These are phyloP conservation scores for Myriangium duriaei DNA, from an alignment of 2,329 filamentous ascomycete genomes.

Conservation along the genomic window DNA sequence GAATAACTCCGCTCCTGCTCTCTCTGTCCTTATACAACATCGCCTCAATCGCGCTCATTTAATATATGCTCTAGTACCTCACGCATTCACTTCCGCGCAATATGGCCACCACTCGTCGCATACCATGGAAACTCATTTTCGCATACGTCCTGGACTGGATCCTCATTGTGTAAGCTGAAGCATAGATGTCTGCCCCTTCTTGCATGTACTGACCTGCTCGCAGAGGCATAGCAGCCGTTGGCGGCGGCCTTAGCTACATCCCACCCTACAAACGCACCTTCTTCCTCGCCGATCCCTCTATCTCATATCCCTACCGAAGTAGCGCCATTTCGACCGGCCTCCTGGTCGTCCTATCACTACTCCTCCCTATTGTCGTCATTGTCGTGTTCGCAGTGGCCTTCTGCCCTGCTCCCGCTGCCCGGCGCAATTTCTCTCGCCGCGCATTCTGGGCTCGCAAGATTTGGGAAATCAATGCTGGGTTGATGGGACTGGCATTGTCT, in stretches of 20 bases:
- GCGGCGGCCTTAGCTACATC: constrained; percentile 43
- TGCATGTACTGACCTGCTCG: neutral
- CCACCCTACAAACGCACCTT: constrained; percentile 59
- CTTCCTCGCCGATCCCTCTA: constrained; percentile 58
- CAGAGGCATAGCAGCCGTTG: constrained; percentile 16
- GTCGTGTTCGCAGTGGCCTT: constrained; percentile 53
- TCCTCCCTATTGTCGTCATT: constrained; percentile 56
- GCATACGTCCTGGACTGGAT: constrained; percentile 68
- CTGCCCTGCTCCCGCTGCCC: constrained; percentile 30
- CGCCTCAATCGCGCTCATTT: too few species aligned
- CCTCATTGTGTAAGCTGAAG: constrained; percentile 44
- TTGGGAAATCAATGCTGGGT: constrained; percentile 79
- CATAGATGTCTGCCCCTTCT: constrained; percentile 8
- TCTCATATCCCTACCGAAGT: constrained; percentile 62
- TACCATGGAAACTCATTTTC: constrained; percentile 33
- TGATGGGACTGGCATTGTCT: constrained; percentile 67
- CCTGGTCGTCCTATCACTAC: constrained; percentile 50
- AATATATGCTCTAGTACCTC: too few species aligned
- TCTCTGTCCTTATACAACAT: too few species aligned
- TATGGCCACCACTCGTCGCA: constrained; percentile 2
- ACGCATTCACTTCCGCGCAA: constrained; percentile 3
- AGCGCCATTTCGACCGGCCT: constrained; percentile 56
- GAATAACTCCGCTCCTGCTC: too few species aligned
- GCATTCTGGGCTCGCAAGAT: constrained; percentile 69
- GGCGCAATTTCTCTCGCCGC: constrained; percentile 41